Base-by-base conservation (phyloP, 768 basidiomycete species). In the Amanita molliuscula region DNA sequence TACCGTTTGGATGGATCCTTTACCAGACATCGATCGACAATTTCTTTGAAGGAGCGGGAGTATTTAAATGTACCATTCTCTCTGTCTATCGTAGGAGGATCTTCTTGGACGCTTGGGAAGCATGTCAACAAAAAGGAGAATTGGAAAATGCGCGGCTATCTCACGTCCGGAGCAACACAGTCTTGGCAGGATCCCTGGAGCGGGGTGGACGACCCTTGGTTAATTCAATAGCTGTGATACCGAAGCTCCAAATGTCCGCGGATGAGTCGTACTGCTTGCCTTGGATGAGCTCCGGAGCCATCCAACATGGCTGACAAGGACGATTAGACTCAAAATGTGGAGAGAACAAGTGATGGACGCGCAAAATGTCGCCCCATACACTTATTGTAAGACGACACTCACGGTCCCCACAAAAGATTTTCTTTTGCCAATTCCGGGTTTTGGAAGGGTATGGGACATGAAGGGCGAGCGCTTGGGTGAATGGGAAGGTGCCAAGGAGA, bases 241-340 rank as follows among this genome's bases (percentile, higher is more conserved):
- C 94, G 62, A 96, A 88, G 51, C 88, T 92, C 92, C 93, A 97
- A 51, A 97, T 93, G 61, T 97, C 94, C 16, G 90, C 90, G 55
- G 82, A 78, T 10, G 81, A 76, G 61, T 94, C 91, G 62, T 94
- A 95, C 49, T 79, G 78, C 56, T 77, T 77, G 44, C 91, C 87
- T 56, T 85, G 77, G 42, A 97, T 88, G 20, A 96, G 76, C 58
- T 97, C 94, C 1, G 94, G 94, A 0, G 94, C 90, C 93, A 96
- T 97, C 90, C 90, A 96, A 62, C 88, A 90, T 1, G 94, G 94
- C 80, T 82, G 51, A 31, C 43, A 43, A 34, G 44, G 25, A 15
- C 25, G 26, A 38, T 36, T 23, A 49, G 16, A 13, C 16, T 48
- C 26, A 41, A n/a, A 31, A 1, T 25, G 6, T 28, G 34, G 18